These are phyloP conservation scores for Deinandra increscens DNA, from an alignment of 129 eudicot genomes.

Conservation along the genomic window DNA sequence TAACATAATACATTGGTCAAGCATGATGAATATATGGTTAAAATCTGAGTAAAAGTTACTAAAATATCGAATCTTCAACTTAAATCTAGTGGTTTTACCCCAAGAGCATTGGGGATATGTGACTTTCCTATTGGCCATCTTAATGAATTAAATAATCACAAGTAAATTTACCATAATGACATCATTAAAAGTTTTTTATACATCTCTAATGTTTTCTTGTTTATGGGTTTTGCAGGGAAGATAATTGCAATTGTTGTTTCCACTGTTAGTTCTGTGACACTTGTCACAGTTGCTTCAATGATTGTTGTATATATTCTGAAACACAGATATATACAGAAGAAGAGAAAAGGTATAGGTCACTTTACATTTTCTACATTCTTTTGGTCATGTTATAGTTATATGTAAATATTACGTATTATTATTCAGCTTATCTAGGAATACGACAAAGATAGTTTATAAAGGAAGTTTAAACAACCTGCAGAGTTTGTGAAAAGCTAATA, in stretches of 20 bases:
- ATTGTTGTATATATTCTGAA: conserved; percentile 50
- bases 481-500: neutral
- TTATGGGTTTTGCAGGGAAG: conserved; percentile 44
- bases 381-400: neutral
- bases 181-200: neutral
- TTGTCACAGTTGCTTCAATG: conserved; percentile 45
- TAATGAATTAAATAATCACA: neutral
- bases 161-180: neutral
- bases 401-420: too few relatives aligned
- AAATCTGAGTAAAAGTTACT: neutral
- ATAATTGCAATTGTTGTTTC: conserved; percentile 45
- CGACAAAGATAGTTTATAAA: too few relatives aligned
- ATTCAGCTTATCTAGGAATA: too few relatives aligned
- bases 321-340: conserved; percentile 39
- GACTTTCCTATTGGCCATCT: neutral
- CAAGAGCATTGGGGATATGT: neutral
- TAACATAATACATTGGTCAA: neutral
- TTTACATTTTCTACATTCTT: neutral
- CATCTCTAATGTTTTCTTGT: neutral
- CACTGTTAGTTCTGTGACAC: conserved; percentile 45
- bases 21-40: neutral
- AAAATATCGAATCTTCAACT: neutral
- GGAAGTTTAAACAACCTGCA: too few relatives aligned
- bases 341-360: conserved; percentile 1
- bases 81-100: neutral